Conservation (phyloP, 2,329 filamentous ascomycete species). For the Gremmenia infestans region DNA sequence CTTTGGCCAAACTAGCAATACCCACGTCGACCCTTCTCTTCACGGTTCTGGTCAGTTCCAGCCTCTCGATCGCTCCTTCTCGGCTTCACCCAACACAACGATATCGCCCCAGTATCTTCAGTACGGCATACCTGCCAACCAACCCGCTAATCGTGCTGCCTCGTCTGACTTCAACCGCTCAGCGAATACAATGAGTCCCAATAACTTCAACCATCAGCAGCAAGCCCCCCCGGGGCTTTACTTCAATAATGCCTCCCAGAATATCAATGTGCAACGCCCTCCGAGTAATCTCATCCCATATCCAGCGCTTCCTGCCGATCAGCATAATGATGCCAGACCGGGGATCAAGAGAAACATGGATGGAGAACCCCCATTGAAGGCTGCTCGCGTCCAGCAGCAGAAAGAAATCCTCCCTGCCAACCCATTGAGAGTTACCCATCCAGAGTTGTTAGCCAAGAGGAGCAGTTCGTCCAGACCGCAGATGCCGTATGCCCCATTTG, state of each 20-base stretch:
- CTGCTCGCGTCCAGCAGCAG: slow-evolving; percentile 6
- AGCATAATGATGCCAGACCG: neutral
- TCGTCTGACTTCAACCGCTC: slow-evolving; percentile 19
- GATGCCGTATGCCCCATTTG: slow-evolving; percentile 26
- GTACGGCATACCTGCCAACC: slow-evolving; percentile 21
- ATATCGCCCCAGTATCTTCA: slow-evolving; percentile 29
- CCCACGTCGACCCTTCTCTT: slow-evolving; percentile 26
- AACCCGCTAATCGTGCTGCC: slow-evolving; percentile 16
- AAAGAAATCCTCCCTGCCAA: slow-evolving; percentile 9
- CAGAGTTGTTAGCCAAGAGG: slow-evolving; percentile 20
- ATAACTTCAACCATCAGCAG: slow-evolving; percentile 19
- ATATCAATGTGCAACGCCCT: slow-evolving; percentile 11
- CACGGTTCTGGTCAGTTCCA: slow-evolving; percentile 21
- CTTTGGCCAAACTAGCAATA: slow-evolving; percentile 19
- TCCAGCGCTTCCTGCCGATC: slow-evolving; percentile 12
- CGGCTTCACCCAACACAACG: slow-evolving; percentile 23
- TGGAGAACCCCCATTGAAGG: neutral
- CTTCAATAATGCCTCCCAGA: slow-evolving; percentile 7
- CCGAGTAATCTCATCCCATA: slow-evolving; percentile 13
- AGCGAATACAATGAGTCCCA: slow-evolving; percentile 7
- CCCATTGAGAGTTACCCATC: slow-evolving; percentile 22
- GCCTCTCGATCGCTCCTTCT: slow-evolving; percentile 23
- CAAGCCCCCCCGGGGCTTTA: slow-evolving; percentile 15
- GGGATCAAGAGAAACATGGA: neutral
- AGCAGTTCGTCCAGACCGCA: slow-evolving; percentile 19